Evolutionary conservation across 805 yeast genomes (phyloP), one percentile per base, ranked within the genome.

Genomic region (Pichia eremophila): DNA sequence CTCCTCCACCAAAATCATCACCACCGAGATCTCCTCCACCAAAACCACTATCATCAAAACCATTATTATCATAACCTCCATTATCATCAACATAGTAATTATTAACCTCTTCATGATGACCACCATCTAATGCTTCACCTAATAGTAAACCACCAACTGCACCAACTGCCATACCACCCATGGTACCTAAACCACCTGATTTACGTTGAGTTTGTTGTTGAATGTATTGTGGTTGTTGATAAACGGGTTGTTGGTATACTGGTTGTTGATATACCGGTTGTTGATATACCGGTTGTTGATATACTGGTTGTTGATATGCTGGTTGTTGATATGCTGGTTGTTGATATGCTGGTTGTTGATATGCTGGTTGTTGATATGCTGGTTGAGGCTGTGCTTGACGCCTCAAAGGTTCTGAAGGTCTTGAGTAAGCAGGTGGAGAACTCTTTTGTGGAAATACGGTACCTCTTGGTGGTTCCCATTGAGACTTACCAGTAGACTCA

Each of bases 401-500:
- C 7, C 10, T 5, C 15, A 8, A 18, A 18, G 27, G 43, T 25
- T 40, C 35, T n/a, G 44, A 17, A 11, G 39, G 38, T 22, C 47
- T 25, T 45, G 41, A 37, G 41, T 55, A 39, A 41, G 58, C 57
- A n/a, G 61, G 54, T 15, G 82, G 81, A 2, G 71, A 70, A 3
- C 58, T 63, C 9, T 56, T 65, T 5, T 49, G 57, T 8, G 67
- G 63, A 60, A 75, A 74, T 2, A 55, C 61, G 0, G 86, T 77
- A 1, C 83, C 83, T 11, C 51, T 49, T 15, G 96, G 97, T 14
- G 81, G 78, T 46, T 86, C 95, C 98, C 98, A 91, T 64, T 89
- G 96, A 0, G 96, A 86, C 54, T 78, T 70, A 50, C 85, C 83
- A 14, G 86, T 77, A 15, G 71, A 58, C 53, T 85, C 66, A 56